phyloP scores from a whole-genome alignment of 1,284 basidiomycete species.

The Pterulicium gracile region DNA sequence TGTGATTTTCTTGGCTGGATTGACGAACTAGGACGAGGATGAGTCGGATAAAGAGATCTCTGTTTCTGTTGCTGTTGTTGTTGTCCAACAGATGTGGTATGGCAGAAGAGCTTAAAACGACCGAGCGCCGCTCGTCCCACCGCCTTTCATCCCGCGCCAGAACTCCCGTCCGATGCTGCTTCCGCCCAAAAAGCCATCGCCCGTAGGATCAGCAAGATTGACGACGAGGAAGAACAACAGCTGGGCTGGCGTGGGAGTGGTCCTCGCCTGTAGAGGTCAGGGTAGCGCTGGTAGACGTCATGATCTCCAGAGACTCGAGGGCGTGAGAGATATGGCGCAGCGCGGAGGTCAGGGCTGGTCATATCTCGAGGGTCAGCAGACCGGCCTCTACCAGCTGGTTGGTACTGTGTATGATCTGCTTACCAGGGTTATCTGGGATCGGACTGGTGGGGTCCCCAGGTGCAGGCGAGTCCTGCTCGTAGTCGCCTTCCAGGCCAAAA shows the following conservation, averaged over 20 bases:
- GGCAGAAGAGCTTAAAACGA: constrained; percentile 31
- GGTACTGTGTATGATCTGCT: constrained; percentile 5
- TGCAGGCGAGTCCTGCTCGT: constrained; percentile 19
- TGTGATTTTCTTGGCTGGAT: no score
- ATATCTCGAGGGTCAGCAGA: no score
- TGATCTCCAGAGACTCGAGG: neutral
- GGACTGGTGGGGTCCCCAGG: constrained; percentile 8
- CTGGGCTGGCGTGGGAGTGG: constrained; percentile 31
- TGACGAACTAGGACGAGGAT: no score
- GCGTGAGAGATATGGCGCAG: neutral
- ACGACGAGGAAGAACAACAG: constrained; percentile 54
- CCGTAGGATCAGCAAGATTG: constrained; percentile 32
- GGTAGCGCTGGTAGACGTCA: constrained; percentile 35
- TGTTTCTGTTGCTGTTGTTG: no score
- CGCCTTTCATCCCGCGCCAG: constrained; percentile 47
- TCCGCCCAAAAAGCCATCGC: constrained; percentile 52
- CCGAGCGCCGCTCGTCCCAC: constrained; percentile 43
- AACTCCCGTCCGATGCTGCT: constrained; percentile 48
- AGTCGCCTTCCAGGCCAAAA: constrained; percentile 26
- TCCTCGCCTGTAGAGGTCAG: constrained; percentile 41
- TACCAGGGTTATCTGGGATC: no score
- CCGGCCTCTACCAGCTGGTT: no score
- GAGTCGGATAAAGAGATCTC: no score
- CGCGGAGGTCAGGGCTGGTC: no score
- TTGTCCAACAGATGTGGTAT: constrained; percentile 2